Evolutionary conservation across 2,329 filamentous ascomycete species (phyloP).

Genomic region (Colletotrichum sp.): DNA sequence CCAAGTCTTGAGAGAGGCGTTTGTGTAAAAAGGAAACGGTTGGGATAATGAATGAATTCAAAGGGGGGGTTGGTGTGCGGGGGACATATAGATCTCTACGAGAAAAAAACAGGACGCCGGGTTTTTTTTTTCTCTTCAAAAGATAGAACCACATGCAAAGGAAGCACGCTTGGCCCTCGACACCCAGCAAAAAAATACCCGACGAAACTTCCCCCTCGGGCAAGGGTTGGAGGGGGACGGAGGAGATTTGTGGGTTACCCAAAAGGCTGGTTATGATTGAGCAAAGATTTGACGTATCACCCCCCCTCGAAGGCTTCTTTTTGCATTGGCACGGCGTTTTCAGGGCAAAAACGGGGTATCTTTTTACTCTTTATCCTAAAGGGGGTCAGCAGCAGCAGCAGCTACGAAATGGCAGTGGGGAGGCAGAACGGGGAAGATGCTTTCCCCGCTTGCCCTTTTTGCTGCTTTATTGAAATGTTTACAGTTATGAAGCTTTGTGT

Average conservation of each 20-base stretch:
- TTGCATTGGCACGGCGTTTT: constrained; percentile 23
- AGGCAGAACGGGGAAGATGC: neutral
- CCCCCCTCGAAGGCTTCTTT: neutral
- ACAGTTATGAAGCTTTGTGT: neutral
- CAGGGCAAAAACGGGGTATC: constrained; percentile 13
- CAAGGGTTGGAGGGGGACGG: neutral
- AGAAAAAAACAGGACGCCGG: no score
- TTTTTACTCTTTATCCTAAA: neutral
- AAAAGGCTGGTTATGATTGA: neutral
- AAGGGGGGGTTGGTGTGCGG: neutral
- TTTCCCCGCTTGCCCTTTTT: neutral
- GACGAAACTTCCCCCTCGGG: no score
- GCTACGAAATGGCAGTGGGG: neutral
- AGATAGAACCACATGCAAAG: neutral
- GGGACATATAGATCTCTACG: no score
- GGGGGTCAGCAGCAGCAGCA: neutral
- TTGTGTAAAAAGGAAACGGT: neutral
- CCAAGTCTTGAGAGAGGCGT: constrained; percentile 39
- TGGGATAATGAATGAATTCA: neutral
- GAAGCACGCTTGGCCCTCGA: no score
- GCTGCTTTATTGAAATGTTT: neutral
- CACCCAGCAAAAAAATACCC: no score
- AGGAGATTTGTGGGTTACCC: neutral
- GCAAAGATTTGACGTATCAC: neutral
- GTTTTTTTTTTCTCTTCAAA: neutral